phyloP scores from a whole-genome alignment of 768 basidiomycete genomes.

The Holtermannia corniformis region DNA sequence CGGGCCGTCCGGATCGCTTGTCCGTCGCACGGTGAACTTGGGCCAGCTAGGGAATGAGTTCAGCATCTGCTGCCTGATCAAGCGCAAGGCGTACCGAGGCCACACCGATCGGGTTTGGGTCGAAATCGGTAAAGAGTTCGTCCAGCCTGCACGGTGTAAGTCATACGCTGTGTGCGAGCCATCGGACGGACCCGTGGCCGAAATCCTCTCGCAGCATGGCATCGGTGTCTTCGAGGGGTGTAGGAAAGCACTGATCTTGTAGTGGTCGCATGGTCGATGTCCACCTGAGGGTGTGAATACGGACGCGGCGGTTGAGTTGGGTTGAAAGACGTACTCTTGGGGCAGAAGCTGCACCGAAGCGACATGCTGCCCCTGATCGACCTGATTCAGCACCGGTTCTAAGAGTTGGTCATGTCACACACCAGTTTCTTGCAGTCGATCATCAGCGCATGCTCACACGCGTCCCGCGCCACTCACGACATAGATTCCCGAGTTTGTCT shows the following conservation, averaged over 20 bases:
- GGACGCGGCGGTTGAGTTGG: no score
- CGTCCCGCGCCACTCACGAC: slow-evolving; percentile 54
- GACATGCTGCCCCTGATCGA: slow-evolving; percentile 65
- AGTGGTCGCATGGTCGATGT: slow-evolving; percentile 44
- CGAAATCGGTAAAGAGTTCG: slow-evolving; percentile 75
- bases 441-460: no score
- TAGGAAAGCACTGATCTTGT: slow-evolving; percentile 90
- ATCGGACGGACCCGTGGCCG: slow-evolving; percentile 37
- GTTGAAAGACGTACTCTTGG: slow-evolving; percentile 41
- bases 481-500: slow-evolving; percentile 57
- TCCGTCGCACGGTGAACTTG: slow-evolving; percentile 84
- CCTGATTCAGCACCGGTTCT: slow-evolving; percentile 6
- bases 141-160: slow-evolving; percentile 48
- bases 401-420: not conserved
- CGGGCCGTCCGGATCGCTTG: slow-evolving; percentile 58
- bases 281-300: slow-evolving; percentile 49
- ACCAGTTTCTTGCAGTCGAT: no score
- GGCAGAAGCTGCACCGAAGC: slow-evolving; percentile 56
- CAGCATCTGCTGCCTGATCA: not conserved
- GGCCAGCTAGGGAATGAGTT: slow-evolving; percentile 45
- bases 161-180: slow-evolving; percentile 36
- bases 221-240: slow-evolving; percentile 67
- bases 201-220: slow-evolving; percentile 69
- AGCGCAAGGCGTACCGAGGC: slow-evolving; percentile 59
- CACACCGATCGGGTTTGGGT: slow-evolving; percentile 80